phyloP scores from a whole-genome alignment of 2,329 filamentous ascomycete genomes.

The Xylariaceae sp. region DNA sequence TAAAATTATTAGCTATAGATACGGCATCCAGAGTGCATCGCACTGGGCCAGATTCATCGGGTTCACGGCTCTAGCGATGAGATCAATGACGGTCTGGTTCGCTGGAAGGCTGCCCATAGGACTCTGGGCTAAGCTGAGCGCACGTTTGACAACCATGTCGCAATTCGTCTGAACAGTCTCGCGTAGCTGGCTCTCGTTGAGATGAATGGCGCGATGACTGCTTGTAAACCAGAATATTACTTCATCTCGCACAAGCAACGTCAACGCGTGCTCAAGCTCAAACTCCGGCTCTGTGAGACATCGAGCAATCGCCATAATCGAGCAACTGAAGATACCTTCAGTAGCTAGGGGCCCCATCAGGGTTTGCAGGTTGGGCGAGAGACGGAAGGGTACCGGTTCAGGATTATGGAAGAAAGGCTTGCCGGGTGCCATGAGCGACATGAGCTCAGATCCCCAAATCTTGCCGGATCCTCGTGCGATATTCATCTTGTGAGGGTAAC shows the following conservation, averaged over 20 bases:
- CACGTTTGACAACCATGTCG: constrained; percentile 90
- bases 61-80: constrained; percentile 91
- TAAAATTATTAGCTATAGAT: constrained; percentile 63
- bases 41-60: constrained; percentile 86
- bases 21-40: constrained; percentile 97
- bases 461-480: constrained; percentile 88
- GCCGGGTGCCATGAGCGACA: constrained; percentile 83
- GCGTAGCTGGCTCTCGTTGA: constrained; percentile 73
- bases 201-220: constrained; percentile 66
- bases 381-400: constrained; percentile 94
- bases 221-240: constrained; percentile 97
- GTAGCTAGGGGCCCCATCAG: constrained; percentile 95
- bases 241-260: constrained; percentile 94
- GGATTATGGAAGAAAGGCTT: constrained; percentile 94
- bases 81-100: constrained; percentile 95
- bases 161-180: constrained; percentile 86
- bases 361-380: constrained; percentile 94
- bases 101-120: constrained; percentile 85
- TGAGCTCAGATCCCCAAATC: constrained; percentile 94
- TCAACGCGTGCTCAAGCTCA: constrained; percentile 94
- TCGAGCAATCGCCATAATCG: constrained; percentile 94
- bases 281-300: constrained; percentile 88
- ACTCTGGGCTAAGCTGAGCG: constrained; percentile 79
- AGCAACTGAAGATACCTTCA: constrained; percentile 94
- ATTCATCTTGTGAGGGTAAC: constrained; percentile 94